Conservation (phyloP, 2,329 filamentous ascomycete species). For the Venturia carpophila region DNA sequence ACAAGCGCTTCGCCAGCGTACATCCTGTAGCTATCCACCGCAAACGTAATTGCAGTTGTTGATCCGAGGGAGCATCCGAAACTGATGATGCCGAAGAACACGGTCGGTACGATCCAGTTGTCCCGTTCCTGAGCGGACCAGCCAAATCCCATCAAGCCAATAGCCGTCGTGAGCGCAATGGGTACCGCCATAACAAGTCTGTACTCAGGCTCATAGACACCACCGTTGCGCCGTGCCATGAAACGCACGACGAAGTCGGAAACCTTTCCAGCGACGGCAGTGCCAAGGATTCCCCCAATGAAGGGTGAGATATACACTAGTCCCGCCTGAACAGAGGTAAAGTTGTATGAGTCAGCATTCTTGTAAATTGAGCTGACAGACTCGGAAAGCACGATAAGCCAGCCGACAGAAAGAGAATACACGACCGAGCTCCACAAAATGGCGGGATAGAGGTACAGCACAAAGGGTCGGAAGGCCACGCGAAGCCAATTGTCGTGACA, state of each 20-base stretch:
- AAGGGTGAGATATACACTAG: slow-evolving; percentile 88
- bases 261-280: slow-evolving; percentile 78
- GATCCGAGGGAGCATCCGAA: slow-evolving; percentile 88
- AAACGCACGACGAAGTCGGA: slow-evolving; percentile 76
- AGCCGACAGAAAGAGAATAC: slow-evolving; percentile 83
- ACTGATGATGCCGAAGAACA: slow-evolving; percentile 87
- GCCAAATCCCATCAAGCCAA: slow-evolving; percentile 92
- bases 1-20: slow-evolving; percentile 93
- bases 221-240: slow-evolving; percentile 81
- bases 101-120: slow-evolving; percentile 81
- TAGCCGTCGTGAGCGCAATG: slow-evolving; percentile 66
- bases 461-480: slow-evolving; percentile 70
- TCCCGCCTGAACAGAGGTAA: slow-evolving; percentile 70
- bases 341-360: slow-evolving; percentile 62
- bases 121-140: slow-evolving; percentile 74
- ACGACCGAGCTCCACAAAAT: slow-evolving; percentile 82
- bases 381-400: slow-evolving; percentile 92
- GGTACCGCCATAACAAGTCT: slow-evolving; percentile 80
- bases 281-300: slow-evolving; percentile 80
- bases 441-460: slow-evolving; percentile 79
- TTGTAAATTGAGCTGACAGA: slow-evolving; percentile 75
- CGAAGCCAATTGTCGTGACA: slow-evolving; percentile 71
- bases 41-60: slow-evolving; percentile 89
- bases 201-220: slow-evolving; percentile 91
- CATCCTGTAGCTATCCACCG: slow-evolving; percentile 84